Evolutionary conservation across 768 basidiomycete species (phyloP).

Genomic region (Gautieria morchelliformis): DNA sequence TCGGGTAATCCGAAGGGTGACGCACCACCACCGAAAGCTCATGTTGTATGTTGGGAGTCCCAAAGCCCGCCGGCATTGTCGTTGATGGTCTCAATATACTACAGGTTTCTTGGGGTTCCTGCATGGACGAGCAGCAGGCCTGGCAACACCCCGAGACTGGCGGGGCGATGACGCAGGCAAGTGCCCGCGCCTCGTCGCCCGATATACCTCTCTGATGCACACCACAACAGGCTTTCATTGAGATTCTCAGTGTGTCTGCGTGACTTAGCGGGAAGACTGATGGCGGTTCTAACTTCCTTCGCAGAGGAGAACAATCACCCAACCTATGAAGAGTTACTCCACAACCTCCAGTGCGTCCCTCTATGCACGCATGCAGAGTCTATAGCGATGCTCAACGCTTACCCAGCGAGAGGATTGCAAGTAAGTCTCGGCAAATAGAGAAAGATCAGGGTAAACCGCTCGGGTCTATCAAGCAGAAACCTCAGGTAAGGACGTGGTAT

Average conservation of each 20-base stretch:
- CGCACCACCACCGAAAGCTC: not conserved
- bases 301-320: not conserved
- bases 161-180: not conserved
- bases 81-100: not conserved
- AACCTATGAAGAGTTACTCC: not conserved
- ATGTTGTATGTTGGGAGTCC: not conserved
- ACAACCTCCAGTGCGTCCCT: not conserved
- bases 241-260: not conserved
- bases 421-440: not conserved
- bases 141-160: not conserved
- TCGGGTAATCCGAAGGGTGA: not conserved
- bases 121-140: not conserved
- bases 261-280: not conserved
- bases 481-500: not conserved
- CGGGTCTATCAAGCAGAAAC: not conserved
- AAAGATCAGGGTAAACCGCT: too few species aligned
- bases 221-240: not conserved
- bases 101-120: not conserved
- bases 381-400: not conserved
- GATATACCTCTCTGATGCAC: not conserved
- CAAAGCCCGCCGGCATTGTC: too few species aligned
- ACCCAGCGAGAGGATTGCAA: not conserved
- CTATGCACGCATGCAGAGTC: not conserved
- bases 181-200: not conserved
- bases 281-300: not conserved